phyloP scores from a whole-genome alignment of 139 green algal genomes.

The Coelastrella sp. region DNA sequence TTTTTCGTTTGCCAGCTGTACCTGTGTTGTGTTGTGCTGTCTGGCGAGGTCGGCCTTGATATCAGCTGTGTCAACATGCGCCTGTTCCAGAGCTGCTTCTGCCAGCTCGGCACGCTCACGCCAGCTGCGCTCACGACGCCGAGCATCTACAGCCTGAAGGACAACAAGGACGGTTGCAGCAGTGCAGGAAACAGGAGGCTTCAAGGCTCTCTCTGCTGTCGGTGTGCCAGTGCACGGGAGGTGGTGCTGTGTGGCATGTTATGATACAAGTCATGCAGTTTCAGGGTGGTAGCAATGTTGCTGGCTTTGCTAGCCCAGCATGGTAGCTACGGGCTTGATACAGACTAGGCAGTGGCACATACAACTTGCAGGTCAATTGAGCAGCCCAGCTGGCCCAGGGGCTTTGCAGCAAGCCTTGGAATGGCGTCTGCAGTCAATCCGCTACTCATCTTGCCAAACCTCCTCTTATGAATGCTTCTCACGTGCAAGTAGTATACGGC shows the following conservation, averaged over 20 bases:
- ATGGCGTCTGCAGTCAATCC: no score
- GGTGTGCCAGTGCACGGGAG: background rate
- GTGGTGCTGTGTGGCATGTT: background rate
- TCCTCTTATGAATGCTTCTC: no score
- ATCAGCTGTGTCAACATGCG: constrained; percentile 13
- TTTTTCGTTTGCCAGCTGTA: background rate
- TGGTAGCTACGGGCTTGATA: background rate
- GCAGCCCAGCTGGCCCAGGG: no score
- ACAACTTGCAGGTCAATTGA: no score
- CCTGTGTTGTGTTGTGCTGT: constrained; percentile 35
- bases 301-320: background rate
- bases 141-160: constrained; percentile 8
- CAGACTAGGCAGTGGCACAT: background rate
- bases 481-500: background rate
- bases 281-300: background rate
- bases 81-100: constrained; percentile 35
- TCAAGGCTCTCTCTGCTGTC: background rate
- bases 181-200: background rate
- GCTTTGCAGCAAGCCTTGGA: no score
- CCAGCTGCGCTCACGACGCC: constrained; percentile 2
- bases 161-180: background rate
- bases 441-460: no score
- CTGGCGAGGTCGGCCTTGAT: constrained; percentile 26
- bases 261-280: background rate
- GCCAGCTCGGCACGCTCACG: constrained; percentile 31